These are phyloP conservation scores for Erodium moschatum DNA, from an alignment of 441 rosid genomes.

Conservation along the genomic window DNA sequence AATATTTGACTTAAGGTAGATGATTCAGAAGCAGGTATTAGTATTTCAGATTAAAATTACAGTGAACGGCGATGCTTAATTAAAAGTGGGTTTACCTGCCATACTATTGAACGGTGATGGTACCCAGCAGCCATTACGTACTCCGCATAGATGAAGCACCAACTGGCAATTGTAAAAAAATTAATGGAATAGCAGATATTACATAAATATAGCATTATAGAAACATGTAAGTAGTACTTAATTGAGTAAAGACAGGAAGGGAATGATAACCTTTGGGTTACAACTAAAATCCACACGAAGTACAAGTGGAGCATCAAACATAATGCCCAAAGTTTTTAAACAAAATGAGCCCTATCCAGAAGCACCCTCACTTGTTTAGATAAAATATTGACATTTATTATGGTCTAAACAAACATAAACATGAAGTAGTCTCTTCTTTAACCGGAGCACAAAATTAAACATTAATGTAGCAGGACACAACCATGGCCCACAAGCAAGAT, in stretches of 20 bases:
- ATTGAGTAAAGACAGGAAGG: conserved; percentile 14
- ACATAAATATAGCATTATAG: no score
- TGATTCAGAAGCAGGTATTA: background rate
- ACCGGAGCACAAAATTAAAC: background rate
- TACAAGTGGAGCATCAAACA: conserved; percentile 78
- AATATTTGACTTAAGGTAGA: background rate
- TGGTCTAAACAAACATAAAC: background rate
- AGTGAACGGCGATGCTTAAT: background rate
- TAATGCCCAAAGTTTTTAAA: conserved; percentile 72
- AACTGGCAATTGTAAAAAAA: conserved; percentile 38
- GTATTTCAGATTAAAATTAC: background rate
- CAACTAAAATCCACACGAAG: conserved; percentile 93
- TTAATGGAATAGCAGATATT: background rate
- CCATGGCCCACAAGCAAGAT: background rate
- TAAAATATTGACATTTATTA: conserved; percentile 14
- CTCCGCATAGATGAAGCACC: conserved; percentile 99
- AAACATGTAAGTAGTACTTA: conserved; percentile 20
- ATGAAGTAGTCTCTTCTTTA: background rate
- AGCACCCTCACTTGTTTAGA: conserved; percentile 62
- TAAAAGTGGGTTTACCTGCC: conserved; percentile 52
- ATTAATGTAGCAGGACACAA: background rate
- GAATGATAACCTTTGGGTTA: conserved; percentile 89
- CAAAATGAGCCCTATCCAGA: conserved; percentile 60
- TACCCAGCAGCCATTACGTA: conserved; percentile 98
- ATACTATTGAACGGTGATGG: conserved; percentile 90